Conservation (phyloP, 176 grass and related monocot species). For the Rhynchospora tenuis region DNA sequence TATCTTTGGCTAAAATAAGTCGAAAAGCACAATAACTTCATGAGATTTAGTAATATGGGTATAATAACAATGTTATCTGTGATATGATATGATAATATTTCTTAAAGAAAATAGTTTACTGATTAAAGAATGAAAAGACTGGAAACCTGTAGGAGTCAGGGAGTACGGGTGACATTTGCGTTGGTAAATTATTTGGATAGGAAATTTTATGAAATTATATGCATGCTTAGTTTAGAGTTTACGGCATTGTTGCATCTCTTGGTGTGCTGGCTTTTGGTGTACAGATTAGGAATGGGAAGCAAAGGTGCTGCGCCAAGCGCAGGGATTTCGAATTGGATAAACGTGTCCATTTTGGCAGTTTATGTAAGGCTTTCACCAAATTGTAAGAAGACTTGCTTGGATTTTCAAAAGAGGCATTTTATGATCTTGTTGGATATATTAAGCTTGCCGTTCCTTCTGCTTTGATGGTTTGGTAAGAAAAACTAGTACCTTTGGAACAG, state of each 20-base stretch:
- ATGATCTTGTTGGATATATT: slow-evolving; percentile 35
- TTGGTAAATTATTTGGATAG: too few species aligned
- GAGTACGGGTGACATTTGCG: too few species aligned
- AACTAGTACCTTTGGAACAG: neutral
- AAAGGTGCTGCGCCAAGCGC: slow-evolving; percentile 60
- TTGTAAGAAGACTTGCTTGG: slow-evolving; percentile 51
- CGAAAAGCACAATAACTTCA: too few species aligned
- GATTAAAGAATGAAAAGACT: too few species aligned
- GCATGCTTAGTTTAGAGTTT: slow-evolving; percentile 52
- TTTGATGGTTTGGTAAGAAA: slow-evolving; percentile 78
- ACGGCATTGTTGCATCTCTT: slow-evolving; percentile 47
- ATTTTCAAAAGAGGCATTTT: slow-evolving; percentile 55
- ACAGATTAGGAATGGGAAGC: slow-evolving; percentile 43
- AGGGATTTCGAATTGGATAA: slow-evolving; percentile 45
- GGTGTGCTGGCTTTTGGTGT: slow-evolving; percentile 80
- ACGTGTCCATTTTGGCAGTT: slow-evolving; percentile 30
- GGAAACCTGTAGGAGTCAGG: too few species aligned
- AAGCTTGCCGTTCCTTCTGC: slow-evolving; percentile 72
- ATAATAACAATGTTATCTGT: too few species aligned
- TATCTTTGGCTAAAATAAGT: too few species aligned
- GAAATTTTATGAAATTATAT: too few species aligned
- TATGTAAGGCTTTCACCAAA: slow-evolving; percentile 48
- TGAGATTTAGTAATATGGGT: too few species aligned
- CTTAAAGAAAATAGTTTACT: too few species aligned
- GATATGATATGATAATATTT: too few species aligned